A percentile compares a stretch with the other conserved stretches of the same genome.
Evolutionary conservation across 495 filamentous ascomycete genomes (phyloP).

Genomic region (Xylaria cubensis): DNA sequence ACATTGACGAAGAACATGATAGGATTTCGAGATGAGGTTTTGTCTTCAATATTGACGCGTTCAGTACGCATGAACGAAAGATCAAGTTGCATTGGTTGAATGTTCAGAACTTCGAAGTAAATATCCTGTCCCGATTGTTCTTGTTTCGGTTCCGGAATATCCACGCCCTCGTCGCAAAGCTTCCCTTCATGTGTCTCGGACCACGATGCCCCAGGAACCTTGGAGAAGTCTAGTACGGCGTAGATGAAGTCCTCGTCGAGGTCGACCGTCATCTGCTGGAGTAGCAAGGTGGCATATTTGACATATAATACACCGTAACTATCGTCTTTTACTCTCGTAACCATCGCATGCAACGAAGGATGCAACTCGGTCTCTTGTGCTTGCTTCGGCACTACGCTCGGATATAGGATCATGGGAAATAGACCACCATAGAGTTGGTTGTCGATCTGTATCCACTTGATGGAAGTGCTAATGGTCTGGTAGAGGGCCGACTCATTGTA

Average conservation of each 20-base stretch:
- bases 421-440: constrained; percentile 98
- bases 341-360: constrained; percentile 88
- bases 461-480: constrained; percentile 84
- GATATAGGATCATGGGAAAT: constrained; percentile 96
- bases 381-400: constrained; percentile 97
- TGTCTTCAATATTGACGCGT: constrained; percentile 94
- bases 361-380: constrained; percentile 97
- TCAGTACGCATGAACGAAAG: constrained; percentile 97
- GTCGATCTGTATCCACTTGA: constrained; percentile 99
- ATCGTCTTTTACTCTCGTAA: constrained; percentile 96
- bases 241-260: constrained; percentile 98
- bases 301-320: constrained; percentile 98
- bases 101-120: constrained; percentile 95
- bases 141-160: constrained; percentile 89
- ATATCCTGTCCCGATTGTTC: constrained; percentile 86
- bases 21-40: constrained; percentile 85
- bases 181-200: constrained; percentile 78
- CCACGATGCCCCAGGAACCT: constrained; percentile 93
- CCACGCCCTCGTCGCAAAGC: constrained; percentile 86
- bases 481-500: constrained; percentile 91
- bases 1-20: constrained; percentile 98
- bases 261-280: constrained; percentile 98
- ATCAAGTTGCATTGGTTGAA: constrained; percentile 98
- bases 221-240: constrained; percentile 92
- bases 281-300: constrained; percentile 91